Percentiles rank a stretch among this genome's conserved stretches.
These are phyloP conservation scores for Salisapilia sapeloensis DNA, from an alignment of 352 stramenopile genomes.

Conservation along the genomic window DNA sequence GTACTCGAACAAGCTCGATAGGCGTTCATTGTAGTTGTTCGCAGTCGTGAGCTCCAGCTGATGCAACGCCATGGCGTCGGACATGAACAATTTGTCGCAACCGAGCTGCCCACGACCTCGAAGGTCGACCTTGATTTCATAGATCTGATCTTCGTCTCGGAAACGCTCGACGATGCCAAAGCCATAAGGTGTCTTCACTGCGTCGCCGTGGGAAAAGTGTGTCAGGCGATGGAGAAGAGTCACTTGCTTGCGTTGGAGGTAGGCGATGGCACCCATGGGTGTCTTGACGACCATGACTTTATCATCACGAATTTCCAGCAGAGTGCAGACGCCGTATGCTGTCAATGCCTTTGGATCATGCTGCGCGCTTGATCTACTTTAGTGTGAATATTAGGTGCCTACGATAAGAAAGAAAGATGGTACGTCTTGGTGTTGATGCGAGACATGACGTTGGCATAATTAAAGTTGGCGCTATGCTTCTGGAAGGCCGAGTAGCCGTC, in stretches of 20 bases:
- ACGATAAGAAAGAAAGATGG: not conserved
- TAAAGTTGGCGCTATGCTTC: constrained; percentile 24
- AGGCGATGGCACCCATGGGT: constrained; percentile 19
- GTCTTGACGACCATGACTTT: constrained; percentile 43
- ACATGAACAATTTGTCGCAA: no score
- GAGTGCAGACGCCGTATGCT: constrained; percentile 24
- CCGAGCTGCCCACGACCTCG: not conserved
- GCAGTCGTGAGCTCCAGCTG: no score
- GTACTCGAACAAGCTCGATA: no score
- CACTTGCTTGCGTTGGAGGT: constrained; percentile 27
- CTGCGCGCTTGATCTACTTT: not conserved
- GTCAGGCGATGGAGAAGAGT: constrained; percentile 26
- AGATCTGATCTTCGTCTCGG: constrained; percentile 35
- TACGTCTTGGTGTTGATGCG: constrained; percentile 13
- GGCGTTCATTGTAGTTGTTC: no score
- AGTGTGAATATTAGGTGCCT: constrained; percentile 1
- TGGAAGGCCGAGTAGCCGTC: constrained; percentile 54
- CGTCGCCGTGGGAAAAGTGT: constrained; percentile 25
- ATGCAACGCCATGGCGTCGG: no score
- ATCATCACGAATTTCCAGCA: constrained; percentile 27
- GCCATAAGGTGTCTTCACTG: constrained; percentile 33
- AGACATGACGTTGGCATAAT: constrained; percentile 21
- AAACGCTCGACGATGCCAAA: constrained; percentile 21
- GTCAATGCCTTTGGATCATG: constrained; percentile 14
- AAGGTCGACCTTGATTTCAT: constrained; percentile 30